Percentiles rank a stretch among this genome's conserved stretches.
Evolutionary conservation across 768 basidiomycete species (phyloP).

Genomic region (Mycena metata): DNA sequence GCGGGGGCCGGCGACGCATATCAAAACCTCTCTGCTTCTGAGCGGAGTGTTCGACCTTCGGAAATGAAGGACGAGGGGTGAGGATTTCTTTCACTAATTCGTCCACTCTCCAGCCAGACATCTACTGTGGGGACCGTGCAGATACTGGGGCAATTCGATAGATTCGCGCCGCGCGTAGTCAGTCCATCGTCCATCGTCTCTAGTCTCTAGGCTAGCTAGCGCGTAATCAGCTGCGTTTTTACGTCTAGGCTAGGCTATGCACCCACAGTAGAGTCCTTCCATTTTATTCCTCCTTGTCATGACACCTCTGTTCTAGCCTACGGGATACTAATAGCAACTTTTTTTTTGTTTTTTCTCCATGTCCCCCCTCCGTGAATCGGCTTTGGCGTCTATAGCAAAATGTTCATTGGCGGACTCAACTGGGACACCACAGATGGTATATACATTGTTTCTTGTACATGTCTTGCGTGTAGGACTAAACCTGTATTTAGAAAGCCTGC

Average conservation of each 20-base stretch:
- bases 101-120: slow-evolving; percentile 13
- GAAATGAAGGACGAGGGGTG: slow-evolving; percentile 99
- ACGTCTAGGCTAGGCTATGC: slow-evolving; percentile 84
- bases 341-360: slow-evolving; percentile 60
- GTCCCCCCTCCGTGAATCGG: slow-evolving; percentile 43
- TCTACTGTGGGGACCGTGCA: slow-evolving; percentile 31
- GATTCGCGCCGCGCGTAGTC: slow-evolving; percentile 54
- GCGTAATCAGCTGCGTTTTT: slow-evolving; percentile 67
- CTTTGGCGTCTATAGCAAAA: slow-evolving; percentile 81
- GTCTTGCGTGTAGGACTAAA: slow-evolving; percentile 57
- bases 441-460: slow-evolving; percentile 57
- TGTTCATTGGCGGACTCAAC: slow-evolving; percentile 99
- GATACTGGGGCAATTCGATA: slow-evolving; percentile 33
- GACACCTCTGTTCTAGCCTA: slow-evolving; percentile 77
- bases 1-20: slow-evolving; percentile 54
- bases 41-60: slow-evolving; percentile 82
- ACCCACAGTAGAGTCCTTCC: slow-evolving; percentile 82
- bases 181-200: slow-evolving; percentile 57
- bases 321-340: slow-evolving; percentile 84
- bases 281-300: slow-evolving; percentile 70
- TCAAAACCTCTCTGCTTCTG: slow-evolving; percentile 56
- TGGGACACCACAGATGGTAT: slow-evolving; percentile 99
- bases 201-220: slow-evolving; percentile 75
- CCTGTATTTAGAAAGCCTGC: slow-evolving; percentile 72
- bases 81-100: slow-evolving; percentile 57